Base-by-base conservation (phyloP, 2,329 filamentous ascomycete genomes). In the Nothophaeocryptopus gaeumannii region DNA sequence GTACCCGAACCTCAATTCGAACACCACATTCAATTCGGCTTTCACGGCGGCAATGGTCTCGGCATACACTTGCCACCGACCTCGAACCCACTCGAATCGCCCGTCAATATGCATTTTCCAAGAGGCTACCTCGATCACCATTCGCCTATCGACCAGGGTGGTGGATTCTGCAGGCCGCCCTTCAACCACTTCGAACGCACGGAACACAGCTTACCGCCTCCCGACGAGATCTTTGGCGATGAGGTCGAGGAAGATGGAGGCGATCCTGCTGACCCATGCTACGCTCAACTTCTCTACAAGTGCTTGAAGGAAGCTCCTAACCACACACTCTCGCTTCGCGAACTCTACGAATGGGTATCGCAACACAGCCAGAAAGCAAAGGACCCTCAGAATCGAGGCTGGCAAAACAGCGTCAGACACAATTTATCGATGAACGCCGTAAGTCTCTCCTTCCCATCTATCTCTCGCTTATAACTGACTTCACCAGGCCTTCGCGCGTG, bases 401-500 rank as follows among this genome's bases (percentile, higher is more conserved):
- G 92, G 92, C 87, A 92, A 71, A 97, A 96, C 70, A 95, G 89
- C 70, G 95, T 97, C 58, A 82, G 92, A 2, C 92, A 97, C 69
- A 97, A 97, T 61, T 75, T 97, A 7, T 96, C 89, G 40, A 96
- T 97, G 91, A 97, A 97, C 62, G 79, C 80, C 53, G 92, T 96
- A 81, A 72, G 83, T 76, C 8, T 13, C 29, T 8, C 51, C 13
- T 34, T 15, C 8, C 31, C 46, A 29, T 45, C 30, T 5, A 9
- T 10, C 5, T 34, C 8, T 14, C 7, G 4, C 8, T 11, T 4
- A 34, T 45, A 16, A 37, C 59, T 56, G 43, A 61, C 47, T 34
- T 35, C 45, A 37, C 48, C 53, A 82, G 77, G 78, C 80, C 8
- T 80, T 84, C 65, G 74, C 78, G 56, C 80, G 81, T 66, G 74